These are phyloP conservation scores for Pseudogymnoascus destructans DNA, from an alignment of 2,329 filamentous ascomycete genomes.

Conservation along the genomic window DNA sequence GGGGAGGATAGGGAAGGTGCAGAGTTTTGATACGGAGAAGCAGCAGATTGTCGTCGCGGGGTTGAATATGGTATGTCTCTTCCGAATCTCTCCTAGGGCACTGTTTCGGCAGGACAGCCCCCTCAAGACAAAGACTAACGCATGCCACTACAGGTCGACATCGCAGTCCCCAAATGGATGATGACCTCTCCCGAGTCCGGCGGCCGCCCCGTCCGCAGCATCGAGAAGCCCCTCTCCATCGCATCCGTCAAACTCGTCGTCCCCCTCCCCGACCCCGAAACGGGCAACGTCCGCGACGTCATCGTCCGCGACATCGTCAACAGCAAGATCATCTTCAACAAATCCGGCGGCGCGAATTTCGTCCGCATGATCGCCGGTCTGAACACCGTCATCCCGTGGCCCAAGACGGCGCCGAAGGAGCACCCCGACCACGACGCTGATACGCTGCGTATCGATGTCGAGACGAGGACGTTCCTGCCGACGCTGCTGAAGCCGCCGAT, in stretches of 20 bases:
- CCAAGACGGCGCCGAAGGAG: conserved; percentile 38
- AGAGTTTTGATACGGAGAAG: conserved; percentile 37
- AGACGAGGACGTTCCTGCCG: conserved; percentile 65
- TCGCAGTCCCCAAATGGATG: conserved; percentile 30
- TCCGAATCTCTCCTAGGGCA: neutral
- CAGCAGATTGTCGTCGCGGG: conserved; percentile 50
- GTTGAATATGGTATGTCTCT: conserved; percentile 46
- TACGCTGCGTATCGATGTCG: conserved; percentile 63
- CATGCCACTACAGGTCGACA: conserved; percentile 28
- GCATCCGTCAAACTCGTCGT: conserved; percentile 69
- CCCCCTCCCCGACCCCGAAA: conserved; percentile 53
- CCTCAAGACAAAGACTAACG: neutral
- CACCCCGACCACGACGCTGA: conserved; percentile 47
- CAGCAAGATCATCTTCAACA: conserved; percentile 37
- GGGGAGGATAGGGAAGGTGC: conserved; percentile 70
- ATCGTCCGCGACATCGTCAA: conserved; percentile 60
- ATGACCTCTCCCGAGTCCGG: conserved; percentile 28
- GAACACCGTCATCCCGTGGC: conserved; percentile 67
- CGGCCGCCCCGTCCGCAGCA: conserved; percentile 31
- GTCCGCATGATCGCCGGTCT: conserved; percentile 54
- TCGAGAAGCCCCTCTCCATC: conserved; percentile 49
- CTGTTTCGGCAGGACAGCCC: neutral
- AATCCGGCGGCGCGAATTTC: conserved; percentile 37
- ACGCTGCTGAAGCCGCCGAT: conserved; percentile 66
- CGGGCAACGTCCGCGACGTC: conserved; percentile 55